Evolutionary conservation across 2,329 filamentous ascomycete species (phyloP).

Genomic region (Colletotrichum echinochloae): DNA sequence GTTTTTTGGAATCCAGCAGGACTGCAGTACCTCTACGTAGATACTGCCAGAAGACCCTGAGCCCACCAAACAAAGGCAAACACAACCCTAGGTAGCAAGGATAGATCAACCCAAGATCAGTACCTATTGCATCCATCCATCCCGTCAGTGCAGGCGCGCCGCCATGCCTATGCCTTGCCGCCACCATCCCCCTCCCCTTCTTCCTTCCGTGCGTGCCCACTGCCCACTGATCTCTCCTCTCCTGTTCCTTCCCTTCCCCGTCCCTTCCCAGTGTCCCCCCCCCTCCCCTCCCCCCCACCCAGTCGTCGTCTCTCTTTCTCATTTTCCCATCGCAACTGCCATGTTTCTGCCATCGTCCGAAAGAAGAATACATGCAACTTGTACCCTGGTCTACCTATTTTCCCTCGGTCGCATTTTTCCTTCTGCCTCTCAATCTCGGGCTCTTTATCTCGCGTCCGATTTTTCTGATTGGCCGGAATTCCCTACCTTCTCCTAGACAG

Average conservation of each 20-base stretch:
- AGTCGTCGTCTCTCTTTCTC: neutral
- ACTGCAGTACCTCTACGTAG: no score
- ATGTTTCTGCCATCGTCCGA: slow-evolving; percentile 19
- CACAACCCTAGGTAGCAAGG: neutral
- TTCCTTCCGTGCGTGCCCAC: slow-evolving; percentile 3
- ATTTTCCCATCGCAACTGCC: slow-evolving; percentile 27
- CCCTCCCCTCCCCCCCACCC: slow-evolving; percentile 3
- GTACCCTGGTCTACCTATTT: slow-evolving; percentile 30
- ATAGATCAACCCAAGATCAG: slow-evolving; percentile 23
- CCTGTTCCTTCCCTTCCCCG: neutral
- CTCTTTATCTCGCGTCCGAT: slow-evolving; percentile 10
- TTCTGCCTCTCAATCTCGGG: slow-evolving; percentile 15
- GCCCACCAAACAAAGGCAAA: slow-evolving; percentile 28
- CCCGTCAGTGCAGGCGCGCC: neutral
- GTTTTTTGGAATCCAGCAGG: neutral
- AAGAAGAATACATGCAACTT: slow-evolving; percentile 27
- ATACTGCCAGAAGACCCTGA: neutral
- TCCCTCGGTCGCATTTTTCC: slow-evolving; percentile 23
- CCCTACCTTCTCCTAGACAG: no score
- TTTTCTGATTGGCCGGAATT: slow-evolving; percentile 41
- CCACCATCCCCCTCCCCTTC: slow-evolving; percentile 5
- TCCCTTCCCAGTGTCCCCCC: neutral
- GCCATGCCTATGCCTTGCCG: slow-evolving; percentile 13
- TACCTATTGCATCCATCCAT: neutral
- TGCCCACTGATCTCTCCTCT: neutral